A percentile compares a stretch with the other conserved stretches of the same genome.
phyloP scores from a whole-genome alignment of 1,284 basidiomycete species.

The Ceratobasidium sp. region DNA sequence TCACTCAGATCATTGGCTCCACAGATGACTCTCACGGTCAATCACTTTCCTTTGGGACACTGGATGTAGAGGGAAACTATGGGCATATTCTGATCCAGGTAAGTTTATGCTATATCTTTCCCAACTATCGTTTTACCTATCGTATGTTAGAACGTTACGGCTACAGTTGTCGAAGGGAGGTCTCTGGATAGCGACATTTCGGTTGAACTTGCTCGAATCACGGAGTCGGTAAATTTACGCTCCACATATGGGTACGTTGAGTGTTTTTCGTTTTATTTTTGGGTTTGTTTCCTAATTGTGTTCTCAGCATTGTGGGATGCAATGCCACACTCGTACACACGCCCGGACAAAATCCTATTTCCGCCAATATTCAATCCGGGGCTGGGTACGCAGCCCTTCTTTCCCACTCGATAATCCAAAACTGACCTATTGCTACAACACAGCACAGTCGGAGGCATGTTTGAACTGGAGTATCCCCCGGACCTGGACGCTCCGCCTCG shows the following conservation, averaged over 20 bases:
- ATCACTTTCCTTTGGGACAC: background rate
- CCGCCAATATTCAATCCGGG: background rate
- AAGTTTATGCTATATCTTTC: background rate
- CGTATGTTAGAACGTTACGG: background rate
- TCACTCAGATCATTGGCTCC: constrained; percentile 1
- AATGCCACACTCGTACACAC: background rate
- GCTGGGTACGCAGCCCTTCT: background rate
- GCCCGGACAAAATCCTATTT: background rate
- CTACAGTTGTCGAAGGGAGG: background rate
- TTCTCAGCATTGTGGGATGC: background rate
- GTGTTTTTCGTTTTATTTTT: no score
- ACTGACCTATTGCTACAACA: background rate
- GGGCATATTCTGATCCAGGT: background rate
- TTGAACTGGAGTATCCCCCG: background rate
- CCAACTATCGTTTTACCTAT: background rate
- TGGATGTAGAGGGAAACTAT: background rate
- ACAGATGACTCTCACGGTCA: background rate
- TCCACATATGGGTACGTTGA: background rate
- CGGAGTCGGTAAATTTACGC: background rate
- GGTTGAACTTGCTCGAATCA: background rate
- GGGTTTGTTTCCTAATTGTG: background rate
- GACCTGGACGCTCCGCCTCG: background rate
- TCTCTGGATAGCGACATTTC: background rate
- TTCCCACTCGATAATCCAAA: no score
- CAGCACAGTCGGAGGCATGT: background rate